These are phyloP conservation scores for Diversispora epigaea DNA, from an alignment of 192 early-diverging fungal genomes.

Conservation along the genomic window DNA sequence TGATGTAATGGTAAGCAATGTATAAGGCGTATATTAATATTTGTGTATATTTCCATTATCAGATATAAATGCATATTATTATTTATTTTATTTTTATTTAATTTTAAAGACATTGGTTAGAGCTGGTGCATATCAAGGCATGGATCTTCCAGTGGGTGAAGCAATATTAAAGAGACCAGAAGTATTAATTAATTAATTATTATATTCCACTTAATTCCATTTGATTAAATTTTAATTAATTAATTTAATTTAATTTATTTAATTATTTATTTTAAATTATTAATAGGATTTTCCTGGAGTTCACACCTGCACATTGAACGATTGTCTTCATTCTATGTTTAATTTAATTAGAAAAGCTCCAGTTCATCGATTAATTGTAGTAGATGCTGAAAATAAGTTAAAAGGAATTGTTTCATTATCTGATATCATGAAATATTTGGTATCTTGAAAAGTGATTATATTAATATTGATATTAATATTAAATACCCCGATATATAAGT, in stretches of 20 bases:
- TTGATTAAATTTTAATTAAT: neutral
- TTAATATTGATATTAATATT: neutral
- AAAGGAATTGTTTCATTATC: conserved; percentile 83
- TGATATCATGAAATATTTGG: conserved; percentile 72
- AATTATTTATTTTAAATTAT: neutral
- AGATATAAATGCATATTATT: neutral
- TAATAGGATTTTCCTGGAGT: conserved; percentile 87
- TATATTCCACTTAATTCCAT: neutral
- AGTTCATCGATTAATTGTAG: conserved; percentile 89
- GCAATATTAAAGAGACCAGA: conserved; percentile 81
- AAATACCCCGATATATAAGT: no score
- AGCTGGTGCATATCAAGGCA: conserved; percentile 70
- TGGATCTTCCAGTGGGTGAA: conserved; percentile 85
- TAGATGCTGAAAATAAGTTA: conserved; percentile 77
- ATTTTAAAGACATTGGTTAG: conserved; percentile 60
- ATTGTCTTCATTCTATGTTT: conserved; percentile 86
- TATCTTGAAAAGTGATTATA: conserved; percentile 35
- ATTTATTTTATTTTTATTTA: neutral
- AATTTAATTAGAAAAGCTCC: conserved; percentile 83
- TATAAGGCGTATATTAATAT: neutral
- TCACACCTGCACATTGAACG: conserved; percentile 83
- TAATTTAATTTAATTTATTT: neutral
- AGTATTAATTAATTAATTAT: conserved; percentile 38
- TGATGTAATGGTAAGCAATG: conserved; percentile 80
- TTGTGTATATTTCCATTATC: neutral